Evolutionary conservation across 2,329 filamentous ascomycete species (phyloP), one percentile per base, ranked within the genome.

Genomic region (Dothideomycetidae sp.): DNA sequence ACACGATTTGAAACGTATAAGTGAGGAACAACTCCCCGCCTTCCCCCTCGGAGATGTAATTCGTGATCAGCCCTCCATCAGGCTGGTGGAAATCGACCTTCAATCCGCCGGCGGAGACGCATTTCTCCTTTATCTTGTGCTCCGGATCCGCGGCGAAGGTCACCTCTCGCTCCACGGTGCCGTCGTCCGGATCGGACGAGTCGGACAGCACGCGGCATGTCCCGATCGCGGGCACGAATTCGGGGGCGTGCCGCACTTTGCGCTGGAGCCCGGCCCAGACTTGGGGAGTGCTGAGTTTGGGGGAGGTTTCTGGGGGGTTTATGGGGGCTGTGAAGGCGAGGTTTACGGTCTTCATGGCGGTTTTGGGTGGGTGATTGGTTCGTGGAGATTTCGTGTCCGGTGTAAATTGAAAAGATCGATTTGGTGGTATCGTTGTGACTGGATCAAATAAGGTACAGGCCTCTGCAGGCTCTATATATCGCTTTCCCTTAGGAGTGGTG

Each of bases 71-170:
- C 3, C 58, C 55, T 5, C 62, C 64, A 36, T 58, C 53, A 9
- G 58, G 51, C 35, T 63, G 61, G 33, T 55, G 49, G 44, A 67
- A 68, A 38, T 66, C 63, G 31, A 66, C 56, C 62, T 64, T 23
- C 61, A 60, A 57, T 63, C n/a, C 50, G 52, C 3, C 54, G 56
- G 43, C 53, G 56, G 41, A 47, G 61, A 31, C 52, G 31, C 63
- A 57, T 4, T 55, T 49, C 46, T 66, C 63, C 5, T 59, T 57
- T 10, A 40, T 43, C 9, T 46, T 39, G 3, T 45, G 21, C 21
- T 26, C 43, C 30, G 54, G 50, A 13, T 51, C 50, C 19, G 42
- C 45, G 41, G 58, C 57, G 48, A 67, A 66, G 35, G 51, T 48
- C 1, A 62, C 61, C 3, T 54, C 47, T 4, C 63, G 43, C 15